These are phyloP conservation scores for Fraxinus latifolia DNA, from an alignment of 305 asterid species.

Conservation along the genomic window DNA sequence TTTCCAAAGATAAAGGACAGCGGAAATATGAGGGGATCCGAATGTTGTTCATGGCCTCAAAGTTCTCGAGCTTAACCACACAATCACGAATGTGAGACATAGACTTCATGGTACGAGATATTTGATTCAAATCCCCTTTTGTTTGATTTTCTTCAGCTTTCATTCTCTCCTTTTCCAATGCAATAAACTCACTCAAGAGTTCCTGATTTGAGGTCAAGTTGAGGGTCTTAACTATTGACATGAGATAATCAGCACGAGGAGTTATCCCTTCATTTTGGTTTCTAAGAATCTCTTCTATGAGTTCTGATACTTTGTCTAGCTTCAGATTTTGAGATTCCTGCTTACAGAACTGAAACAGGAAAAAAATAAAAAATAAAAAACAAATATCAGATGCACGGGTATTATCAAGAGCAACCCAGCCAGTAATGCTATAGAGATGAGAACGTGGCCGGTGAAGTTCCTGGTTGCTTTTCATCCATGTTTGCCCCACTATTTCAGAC, in stretches of 20 bases:
- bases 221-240: constrained; percentile 45
- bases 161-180: constrained; percentile 72
- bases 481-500: background rate
- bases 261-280: constrained; percentile 46
- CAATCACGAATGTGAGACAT: constrained; percentile 56
- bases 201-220: constrained; percentile 57
- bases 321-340: constrained; percentile 58
- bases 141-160: constrained; percentile 42
- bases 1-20: constrained; percentile 76
- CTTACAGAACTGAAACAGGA: constrained; percentile 42
- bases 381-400: background rate
- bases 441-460: background rate
- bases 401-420: background rate
- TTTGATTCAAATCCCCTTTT: constrained; percentile 37
- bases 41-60: constrained; percentile 44
- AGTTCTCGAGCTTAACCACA: constrained; percentile 42
- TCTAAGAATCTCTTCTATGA: constrained; percentile 47
- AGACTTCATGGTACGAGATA: constrained; percentile 37
- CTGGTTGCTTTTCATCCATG: background rate
- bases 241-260: constrained; percentile 42
- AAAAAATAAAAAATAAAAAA: constrained; percentile 9
- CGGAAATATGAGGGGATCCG: constrained; percentile 62
- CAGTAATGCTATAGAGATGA: background rate
- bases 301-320: constrained; percentile 47
- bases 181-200: constrained; percentile 64